Percentiles rank a stretch among this genome's conserved stretches.
phyloP scores from a whole-genome alignment of 352 stramenopile genomes.

The Peronospora belbahrii region DNA sequence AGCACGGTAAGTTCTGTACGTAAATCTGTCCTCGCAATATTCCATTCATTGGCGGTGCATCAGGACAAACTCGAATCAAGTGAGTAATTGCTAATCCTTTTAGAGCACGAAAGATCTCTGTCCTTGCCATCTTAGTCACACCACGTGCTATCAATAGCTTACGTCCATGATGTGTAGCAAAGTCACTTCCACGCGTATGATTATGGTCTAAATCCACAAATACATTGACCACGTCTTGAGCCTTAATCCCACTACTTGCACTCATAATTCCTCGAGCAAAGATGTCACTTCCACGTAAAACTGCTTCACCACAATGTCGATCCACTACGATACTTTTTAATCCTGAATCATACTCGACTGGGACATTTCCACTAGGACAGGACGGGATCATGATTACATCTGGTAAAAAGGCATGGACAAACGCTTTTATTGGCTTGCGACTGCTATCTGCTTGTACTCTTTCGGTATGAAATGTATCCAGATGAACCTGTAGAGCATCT shows the following conservation, averaged over 20 bases:
- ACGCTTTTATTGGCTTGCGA: constrained; percentile 30
- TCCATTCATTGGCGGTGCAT: constrained; percentile 86
- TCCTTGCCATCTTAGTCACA: constrained; percentile 61
- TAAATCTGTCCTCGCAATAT: constrained; percentile 81
- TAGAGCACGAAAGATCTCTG: constrained; percentile 67
- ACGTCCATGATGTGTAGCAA: constrained; percentile 61
- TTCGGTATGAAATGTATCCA: constrained; percentile 49
- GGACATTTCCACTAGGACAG: constrained; percentile 15
- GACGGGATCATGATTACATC: constrained; percentile 73
- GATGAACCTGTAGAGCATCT: constrained; percentile 27
- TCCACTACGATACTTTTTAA: constrained; percentile 82
- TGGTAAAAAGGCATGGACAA: constrained; percentile 31
- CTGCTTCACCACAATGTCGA: constrained; percentile 88
- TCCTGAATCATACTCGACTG: constrained; percentile 22
- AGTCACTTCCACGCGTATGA: constrained; percentile 64
- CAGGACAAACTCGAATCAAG: constrained; percentile 60
- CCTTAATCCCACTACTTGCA: constrained; percentile 77
- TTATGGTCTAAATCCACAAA: constrained; percentile 81
- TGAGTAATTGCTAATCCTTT: constrained; percentile 57
- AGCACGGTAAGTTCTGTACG: constrained; percentile 90
- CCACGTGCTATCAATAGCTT: constrained; percentile 76
- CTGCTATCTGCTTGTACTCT: constrained; percentile 28
- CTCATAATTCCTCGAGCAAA: constrained; percentile 89
- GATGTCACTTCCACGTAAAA: constrained; percentile 90
- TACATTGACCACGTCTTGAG: constrained; percentile 72